Evolutionary conservation across 1,284 basidiomycete genomes (phyloP).

Genomic region (Melampsora larici-populina): DNA sequence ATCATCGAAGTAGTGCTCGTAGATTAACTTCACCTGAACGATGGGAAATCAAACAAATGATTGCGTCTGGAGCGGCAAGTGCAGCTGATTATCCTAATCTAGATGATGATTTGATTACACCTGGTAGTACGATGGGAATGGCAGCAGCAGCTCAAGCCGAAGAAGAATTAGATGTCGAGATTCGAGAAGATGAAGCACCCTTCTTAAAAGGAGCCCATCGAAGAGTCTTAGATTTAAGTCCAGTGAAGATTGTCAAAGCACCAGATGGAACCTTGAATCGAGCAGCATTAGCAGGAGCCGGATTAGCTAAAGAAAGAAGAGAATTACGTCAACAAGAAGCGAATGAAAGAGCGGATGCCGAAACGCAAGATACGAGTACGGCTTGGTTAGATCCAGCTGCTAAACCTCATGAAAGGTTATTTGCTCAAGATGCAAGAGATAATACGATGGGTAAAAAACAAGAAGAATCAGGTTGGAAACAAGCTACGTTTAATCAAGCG

Average conservation of each 20-base stretch:
- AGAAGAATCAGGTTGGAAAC: constrained; percentile 74
- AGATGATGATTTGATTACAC: constrained; percentile 80
- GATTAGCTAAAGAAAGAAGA: constrained; percentile 87
- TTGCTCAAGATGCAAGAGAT: constrained; percentile 88
- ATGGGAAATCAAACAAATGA: constrained; percentile 99
- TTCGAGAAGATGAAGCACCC: constrained; percentile 92
- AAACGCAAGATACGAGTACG: constrained; percentile 84
- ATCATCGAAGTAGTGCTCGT: constrained; percentile 66
- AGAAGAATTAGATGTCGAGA: constrained; percentile 94
- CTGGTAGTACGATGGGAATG: constrained; percentile 53
- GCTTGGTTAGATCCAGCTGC: constrained; percentile 99
- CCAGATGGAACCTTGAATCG: constrained; percentile 68
- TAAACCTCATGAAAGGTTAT: constrained; percentile 74
- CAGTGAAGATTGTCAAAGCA: constrained; percentile 82
- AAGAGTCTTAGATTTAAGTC: constrained; percentile 87
- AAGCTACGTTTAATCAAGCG: constrained; percentile 91
- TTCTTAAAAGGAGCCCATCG: constrained; percentile 96
- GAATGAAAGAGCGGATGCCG: constrained; percentile 89
- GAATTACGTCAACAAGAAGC: constrained; percentile 91
- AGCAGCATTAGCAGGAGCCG: constrained; percentile 87
- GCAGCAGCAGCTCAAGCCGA: constrained; percentile 60
- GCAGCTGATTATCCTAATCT: constrained; percentile 94
- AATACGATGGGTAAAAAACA: constrained; percentile 72
- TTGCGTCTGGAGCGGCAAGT: constrained; percentile 86
- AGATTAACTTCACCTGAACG: constrained; percentile 92